A percentile compares a stretch with the other conserved stretches of the same genome.
Conservation (phyloP, 768 basidiomycete species). For the Boletus subparvulus region DNA sequence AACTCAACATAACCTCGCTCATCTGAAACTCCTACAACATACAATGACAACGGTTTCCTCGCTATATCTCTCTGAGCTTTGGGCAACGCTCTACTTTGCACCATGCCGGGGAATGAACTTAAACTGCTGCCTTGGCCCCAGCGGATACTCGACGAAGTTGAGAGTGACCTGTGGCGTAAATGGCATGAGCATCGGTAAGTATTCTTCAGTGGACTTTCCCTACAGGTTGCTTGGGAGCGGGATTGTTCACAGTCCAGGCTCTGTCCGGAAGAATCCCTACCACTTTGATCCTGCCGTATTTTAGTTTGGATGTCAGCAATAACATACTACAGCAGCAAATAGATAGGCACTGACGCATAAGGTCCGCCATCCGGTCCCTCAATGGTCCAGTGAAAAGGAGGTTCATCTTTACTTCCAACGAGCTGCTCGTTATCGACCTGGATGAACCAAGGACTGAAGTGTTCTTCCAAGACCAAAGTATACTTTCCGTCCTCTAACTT, state of each 20-base stretch:
- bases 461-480: too few relatives aligned
- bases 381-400: not conserved
- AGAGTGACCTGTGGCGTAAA: not conserved
- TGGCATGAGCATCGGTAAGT: slow-evolving; percentile 1
- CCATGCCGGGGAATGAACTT: not conserved
- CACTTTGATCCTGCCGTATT: not conserved
- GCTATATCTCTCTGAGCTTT: not conserved
- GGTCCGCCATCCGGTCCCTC: not conserved
- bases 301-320: not conserved
- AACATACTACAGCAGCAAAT: not conserved
- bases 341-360: not conserved
- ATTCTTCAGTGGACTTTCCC: not conserved
- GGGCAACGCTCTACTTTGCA: too few relatives aligned
- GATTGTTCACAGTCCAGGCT: not conserved
- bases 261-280: not conserved
- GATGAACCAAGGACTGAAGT: too few relatives aligned
- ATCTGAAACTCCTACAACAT: too few relatives aligned
- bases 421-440: not conserved
- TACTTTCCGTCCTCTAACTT: too few relatives aligned
- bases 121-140: not conserved
- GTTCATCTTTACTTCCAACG: not conserved
- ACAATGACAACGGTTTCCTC: not conserved
- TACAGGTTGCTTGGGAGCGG: not conserved
- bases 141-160: too few relatives aligned
- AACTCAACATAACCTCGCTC: too few relatives aligned